A percentile compares a stretch with the other conserved stretches of the same genome.
These are phyloP conservation scores for Tripterygium wilfordii DNA, from an alignment of 177 flowering plant species.

Conservation along the genomic window DNA sequence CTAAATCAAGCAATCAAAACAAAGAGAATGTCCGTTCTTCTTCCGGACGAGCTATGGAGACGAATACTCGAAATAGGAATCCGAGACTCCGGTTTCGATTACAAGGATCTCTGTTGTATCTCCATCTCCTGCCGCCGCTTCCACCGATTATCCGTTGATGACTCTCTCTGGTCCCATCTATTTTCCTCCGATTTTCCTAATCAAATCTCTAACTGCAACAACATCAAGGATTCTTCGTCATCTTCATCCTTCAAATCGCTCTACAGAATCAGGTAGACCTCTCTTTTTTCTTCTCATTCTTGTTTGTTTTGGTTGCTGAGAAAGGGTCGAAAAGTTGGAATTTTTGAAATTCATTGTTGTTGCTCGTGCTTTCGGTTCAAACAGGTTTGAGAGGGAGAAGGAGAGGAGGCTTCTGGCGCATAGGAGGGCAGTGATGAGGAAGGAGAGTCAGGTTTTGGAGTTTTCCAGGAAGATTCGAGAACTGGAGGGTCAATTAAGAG, in stretches of 20 bases:
- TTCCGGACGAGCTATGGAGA: slow-evolving; percentile 79
- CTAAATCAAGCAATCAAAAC: background rate
- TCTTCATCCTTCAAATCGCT: slow-evolving; percentile 18
- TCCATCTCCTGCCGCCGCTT: slow-evolving; percentile 59
- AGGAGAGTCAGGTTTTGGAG: slow-evolving; percentile 55
- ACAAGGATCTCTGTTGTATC: slow-evolving; percentile 61
- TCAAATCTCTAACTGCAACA: background rate
- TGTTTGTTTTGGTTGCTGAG: background rate
- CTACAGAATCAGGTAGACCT: slow-evolving; percentile 39
- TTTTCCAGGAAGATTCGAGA: slow-evolving; percentile 29
- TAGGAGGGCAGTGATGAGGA: slow-evolving; percentile 47
- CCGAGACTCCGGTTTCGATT: slow-evolving; percentile 18
- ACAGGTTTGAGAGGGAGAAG: slow-evolving; percentile 65
- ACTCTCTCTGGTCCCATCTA: slow-evolving; percentile 48
- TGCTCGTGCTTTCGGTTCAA: background rate
- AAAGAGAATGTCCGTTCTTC: slow-evolving; percentile 18
- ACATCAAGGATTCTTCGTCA: slow-evolving; percentile 8
- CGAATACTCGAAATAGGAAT: slow-evolving; percentile 49
- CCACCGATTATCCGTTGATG: slow-evolving; percentile 41
- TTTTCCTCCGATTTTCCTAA: slow-evolving; percentile 47
- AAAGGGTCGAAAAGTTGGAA: background rate
- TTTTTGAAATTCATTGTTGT: background rate
- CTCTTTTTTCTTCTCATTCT: slow-evolving; percentile 1
- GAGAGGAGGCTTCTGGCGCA: slow-evolving; percentile 43
- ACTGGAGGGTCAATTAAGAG: slow-evolving; percentile 12